Percentiles rank a stretch among this genome's conserved stretches.
phyloP scores from a whole-genome alignment of 768 basidiomycete species.

The Pleurotus pulmonarius region DNA sequence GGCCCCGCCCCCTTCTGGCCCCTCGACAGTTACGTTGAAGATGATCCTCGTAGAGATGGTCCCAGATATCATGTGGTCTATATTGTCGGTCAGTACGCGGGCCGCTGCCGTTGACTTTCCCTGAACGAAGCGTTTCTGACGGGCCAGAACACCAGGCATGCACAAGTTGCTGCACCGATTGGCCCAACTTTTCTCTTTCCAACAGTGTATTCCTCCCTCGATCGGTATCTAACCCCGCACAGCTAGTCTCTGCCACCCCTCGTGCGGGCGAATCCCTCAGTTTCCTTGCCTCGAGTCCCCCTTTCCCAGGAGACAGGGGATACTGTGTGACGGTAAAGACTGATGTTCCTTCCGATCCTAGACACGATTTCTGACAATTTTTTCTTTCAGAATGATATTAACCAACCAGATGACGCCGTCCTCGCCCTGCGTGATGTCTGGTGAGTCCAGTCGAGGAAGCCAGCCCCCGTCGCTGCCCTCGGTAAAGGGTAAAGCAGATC shows the following conservation, averaged over 20 bases:
- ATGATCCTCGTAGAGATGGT: conserved; percentile 36
- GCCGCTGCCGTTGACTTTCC: too few species aligned
- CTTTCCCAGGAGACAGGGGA: conserved; percentile 37
- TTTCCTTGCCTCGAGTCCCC: conserved; percentile 41
- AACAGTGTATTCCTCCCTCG: conserved; percentile 39
- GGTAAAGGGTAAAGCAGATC: too few species aligned
- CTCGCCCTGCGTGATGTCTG: conserved; percentile 26
- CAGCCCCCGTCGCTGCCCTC: too few species aligned
- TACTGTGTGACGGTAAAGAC: conserved; percentile 35
- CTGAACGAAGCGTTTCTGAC: too few species aligned
- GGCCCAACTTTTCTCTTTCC: conserved; percentile 33
- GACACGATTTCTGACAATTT: too few species aligned
- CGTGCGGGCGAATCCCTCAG: conserved; percentile 38
- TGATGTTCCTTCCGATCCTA: conserved; percentile 4
- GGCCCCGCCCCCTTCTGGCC: conserved; percentile 26
- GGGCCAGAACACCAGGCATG: conserved; percentile 26
- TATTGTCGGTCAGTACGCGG: conserved; percentile 31
- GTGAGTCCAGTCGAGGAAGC: too few species aligned
- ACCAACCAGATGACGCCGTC: conserved; percentile 19
- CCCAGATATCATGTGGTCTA: conserved; percentile 33
- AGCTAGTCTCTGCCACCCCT: conserved; percentile 35
- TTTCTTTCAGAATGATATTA: conserved; percentile 6
- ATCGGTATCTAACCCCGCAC: conserved; percentile 30
- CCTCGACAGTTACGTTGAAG: conserved; percentile 26
- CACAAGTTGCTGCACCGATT: conserved; percentile 38